phyloP scores from a whole-genome alignment of 2,329 filamentous ascomycete genomes.

The Erysiphe pulchra region DNA sequence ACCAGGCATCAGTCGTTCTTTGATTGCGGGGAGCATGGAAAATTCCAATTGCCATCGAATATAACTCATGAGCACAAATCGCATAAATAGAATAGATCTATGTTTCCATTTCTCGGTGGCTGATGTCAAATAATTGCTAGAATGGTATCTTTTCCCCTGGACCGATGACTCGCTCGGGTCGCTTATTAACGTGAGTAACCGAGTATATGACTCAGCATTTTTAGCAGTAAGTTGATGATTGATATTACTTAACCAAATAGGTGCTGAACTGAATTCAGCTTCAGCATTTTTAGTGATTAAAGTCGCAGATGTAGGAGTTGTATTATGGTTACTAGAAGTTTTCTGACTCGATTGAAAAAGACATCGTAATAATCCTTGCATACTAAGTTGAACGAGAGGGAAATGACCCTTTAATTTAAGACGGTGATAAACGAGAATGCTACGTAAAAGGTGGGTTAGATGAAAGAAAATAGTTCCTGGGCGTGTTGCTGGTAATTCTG shows the following conservation, averaged over 20 bases:
- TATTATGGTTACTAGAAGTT: not conserved
- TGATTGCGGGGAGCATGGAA: constrained; percentile 22
- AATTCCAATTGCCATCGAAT: constrained; percentile 33
- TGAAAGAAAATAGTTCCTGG: constrained; percentile 10
- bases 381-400: constrained; percentile 26
- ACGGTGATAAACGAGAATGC: constrained; percentile 31
- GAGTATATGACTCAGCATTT: constrained; percentile 25
- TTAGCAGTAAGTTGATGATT: constrained; percentile 13
- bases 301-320: constrained; percentile 1
- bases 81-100: constrained; percentile 35
- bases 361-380: constrained; percentile 29
- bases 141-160: constrained; percentile 17
- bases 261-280: constrained; percentile 4
- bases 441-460: constrained; percentile 25
- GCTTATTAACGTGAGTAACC: constrained; percentile 31
- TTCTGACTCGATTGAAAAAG: constrained; percentile 20
- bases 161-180: constrained; percentile 31
- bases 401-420: constrained; percentile 35
- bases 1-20: constrained; percentile 29
- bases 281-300: constrained; percentile 4
- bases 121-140: constrained; percentile 22
- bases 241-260: constrained; percentile 14
- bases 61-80: constrained; percentile 30
- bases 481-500: constrained; percentile 5
- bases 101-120: constrained; percentile 34